Conservation (phyloP, 2,329 filamentous ascomycete species). For the Furcasterigmium sp. region DNA sequence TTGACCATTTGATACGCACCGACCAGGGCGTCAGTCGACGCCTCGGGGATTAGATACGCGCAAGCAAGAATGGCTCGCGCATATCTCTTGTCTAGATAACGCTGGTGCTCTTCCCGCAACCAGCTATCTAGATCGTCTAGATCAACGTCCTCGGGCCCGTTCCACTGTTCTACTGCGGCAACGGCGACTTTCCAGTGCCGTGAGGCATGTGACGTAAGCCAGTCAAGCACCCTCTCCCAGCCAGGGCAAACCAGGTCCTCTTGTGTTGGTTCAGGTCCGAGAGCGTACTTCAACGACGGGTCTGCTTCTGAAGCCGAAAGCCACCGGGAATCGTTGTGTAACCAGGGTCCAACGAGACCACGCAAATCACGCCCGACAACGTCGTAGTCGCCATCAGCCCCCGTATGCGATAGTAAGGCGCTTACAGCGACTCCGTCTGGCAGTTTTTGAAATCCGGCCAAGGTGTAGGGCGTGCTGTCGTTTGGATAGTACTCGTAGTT, state of each 20-base stretch:
- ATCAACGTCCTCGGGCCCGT: conserved; percentile 66
- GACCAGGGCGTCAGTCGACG: conserved; percentile 51
- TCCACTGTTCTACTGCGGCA: conserved; percentile 64
- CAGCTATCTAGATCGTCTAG: conserved; percentile 55
- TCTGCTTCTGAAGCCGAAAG: conserved; percentile 24
- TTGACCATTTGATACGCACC: conserved; percentile 56
- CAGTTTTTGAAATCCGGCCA: conserved; percentile 60
- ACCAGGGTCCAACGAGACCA: conserved; percentile 67
- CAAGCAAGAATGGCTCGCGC: conserved; percentile 62
- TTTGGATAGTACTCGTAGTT: conserved; percentile 65
- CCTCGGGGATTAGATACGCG: conserved; percentile 61
- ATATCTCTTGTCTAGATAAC: conserved; percentile 58
- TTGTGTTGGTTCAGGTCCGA: conserved; percentile 10
- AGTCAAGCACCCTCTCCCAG: conserved; percentile 66
- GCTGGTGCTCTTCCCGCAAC: conserved; percentile 55
- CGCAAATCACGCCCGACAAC: conserved; percentile 59
- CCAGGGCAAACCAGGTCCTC: conserved; percentile 42
- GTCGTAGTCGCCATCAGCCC: conserved; percentile 29
- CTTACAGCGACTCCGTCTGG: conserved; percentile 54
- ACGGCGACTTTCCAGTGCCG: conserved; percentile 59
- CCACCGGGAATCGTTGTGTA: conserved; percentile 60
- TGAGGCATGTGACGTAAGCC: conserved; percentile 57
- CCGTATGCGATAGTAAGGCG: conserved; percentile 55
- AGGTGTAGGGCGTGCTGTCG: conserved; percentile 39
- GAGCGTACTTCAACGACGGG: conserved; percentile 13